Conservation (phyloP, 2,329 filamentous ascomycete species). For the Fusarium kyushuense region DNA sequence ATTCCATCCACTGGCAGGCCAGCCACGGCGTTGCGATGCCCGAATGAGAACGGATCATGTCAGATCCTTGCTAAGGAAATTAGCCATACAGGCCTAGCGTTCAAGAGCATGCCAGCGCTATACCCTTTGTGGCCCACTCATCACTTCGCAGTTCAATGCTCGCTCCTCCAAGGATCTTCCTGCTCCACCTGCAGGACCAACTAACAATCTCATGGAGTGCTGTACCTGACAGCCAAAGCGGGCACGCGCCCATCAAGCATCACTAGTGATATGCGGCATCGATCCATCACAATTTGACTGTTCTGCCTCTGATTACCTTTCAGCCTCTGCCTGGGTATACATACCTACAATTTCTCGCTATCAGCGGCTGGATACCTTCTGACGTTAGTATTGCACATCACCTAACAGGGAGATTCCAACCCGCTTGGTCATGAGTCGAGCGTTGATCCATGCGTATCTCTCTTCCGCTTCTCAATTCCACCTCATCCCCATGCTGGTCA, state of each 20-base stretch:
- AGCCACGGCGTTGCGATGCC: constrained; percentile 31
- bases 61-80: constrained; percentile 36
- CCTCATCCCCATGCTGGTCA: constrained; percentile 8
- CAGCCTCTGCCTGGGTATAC: neutral
- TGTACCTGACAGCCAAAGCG: constrained; percentile 40
- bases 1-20: constrained; percentile 41
- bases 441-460: constrained; percentile 18
- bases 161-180: constrained; percentile 13
- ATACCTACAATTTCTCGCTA: constrained; percentile 1
- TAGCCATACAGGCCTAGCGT: constrained; percentile 30
- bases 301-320: constrained; percentile 1
- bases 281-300: constrained; percentile 41
- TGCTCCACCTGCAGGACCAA: constrained; percentile 24
- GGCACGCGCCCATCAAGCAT: constrained; percentile 36
- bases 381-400: neutral
- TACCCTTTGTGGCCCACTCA: constrained; percentile 13
- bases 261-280: constrained; percentile 29
- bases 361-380: constrained; percentile 7
- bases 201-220: constrained; percentile 33
- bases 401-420: neutral
- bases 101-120: constrained; percentile 28
- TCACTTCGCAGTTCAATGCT: neutral
- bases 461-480: constrained; percentile 3
- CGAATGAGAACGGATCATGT: constrained; percentile 36
- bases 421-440: constrained; percentile 10